Base-by-base conservation (phyloP, 2,329 filamentous ascomycete species). In the Colletotrichum lupini region DNA sequence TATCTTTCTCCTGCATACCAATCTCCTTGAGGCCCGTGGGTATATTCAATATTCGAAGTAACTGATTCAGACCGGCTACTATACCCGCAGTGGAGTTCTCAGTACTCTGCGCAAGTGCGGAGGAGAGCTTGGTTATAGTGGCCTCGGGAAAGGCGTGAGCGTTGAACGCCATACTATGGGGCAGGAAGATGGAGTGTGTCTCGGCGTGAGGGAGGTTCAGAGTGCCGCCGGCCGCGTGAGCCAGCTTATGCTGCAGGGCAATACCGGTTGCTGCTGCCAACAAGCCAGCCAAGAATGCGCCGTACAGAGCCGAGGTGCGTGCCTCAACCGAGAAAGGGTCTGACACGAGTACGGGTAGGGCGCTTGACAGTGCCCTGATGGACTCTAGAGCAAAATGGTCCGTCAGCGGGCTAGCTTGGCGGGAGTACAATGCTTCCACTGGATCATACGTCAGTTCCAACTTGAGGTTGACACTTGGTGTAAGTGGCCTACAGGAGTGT, bases 1-100 rank as follows among this genome's bases (percentile, higher is more conserved):
- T 83, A 77, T 90, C 88, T 24, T 85, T 85, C 77, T 91, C 88
- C 77, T 86, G 85, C 85, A 91, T 88, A 0, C 89, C 89, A 75
- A 86, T 87, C 11, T 86, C 85, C 77, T 84, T 87, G 76, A 90
- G 78, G 0, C 84, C 86, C 49, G 85, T 82, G 79, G 88, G 86
- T 3, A 90, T 87, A 59, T 83, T 81, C 57, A 91, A 77, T 71
- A 75, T 22, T 16, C 74, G 57, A 22, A 74, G 24, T 49, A 74
- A 37, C 42, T 69, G 26, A 22, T 76, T 64, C 30, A 76, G 28
- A 9, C 73, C 64, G 28, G 68, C 56, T 16, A 76, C 67, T 24
- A 76, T 46, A 19, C 72, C 56, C 11, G 57, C 30, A 32, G 52
- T 35, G 16, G 73, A 69, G 19, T 30, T 28, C 7, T 59, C 73